Evolutionary conservation across 306 rosid species (phyloP).

Genomic region (Rubus parviflorus): DNA sequence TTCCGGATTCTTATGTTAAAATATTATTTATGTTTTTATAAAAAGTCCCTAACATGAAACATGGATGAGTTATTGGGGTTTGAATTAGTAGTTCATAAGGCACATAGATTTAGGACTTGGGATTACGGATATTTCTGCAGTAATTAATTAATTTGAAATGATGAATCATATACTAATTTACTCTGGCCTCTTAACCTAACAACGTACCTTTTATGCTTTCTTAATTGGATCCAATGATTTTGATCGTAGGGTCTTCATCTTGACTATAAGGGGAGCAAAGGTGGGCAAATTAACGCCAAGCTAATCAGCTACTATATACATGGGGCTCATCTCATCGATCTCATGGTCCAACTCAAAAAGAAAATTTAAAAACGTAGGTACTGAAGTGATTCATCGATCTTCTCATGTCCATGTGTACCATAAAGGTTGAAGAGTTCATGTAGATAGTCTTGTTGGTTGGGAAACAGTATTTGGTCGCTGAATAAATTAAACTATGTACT

Average conservation of each 20-base stretch:
- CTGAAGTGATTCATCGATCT: conserved; percentile 26
- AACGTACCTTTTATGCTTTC: conserved; percentile 40
- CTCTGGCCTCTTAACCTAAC: conserved; percentile 43
- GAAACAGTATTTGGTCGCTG: conserved; percentile 35
- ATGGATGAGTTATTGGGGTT: conserved; percentile 26
- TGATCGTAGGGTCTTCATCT: conserved; percentile 32
- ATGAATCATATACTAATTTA: neutral
- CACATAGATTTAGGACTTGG: conserved; percentile 33
- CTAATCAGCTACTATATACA: conserved; percentile 18
- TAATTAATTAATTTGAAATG: conserved; percentile 31
- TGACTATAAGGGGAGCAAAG: conserved; percentile 16
- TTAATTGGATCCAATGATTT: conserved; percentile 66
- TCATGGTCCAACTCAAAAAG: conserved; percentile 16
- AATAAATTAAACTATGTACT: neutral
- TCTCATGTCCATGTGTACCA: conserved; percentile 27
- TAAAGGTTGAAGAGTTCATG: conserved; percentile 34
- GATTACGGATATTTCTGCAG: conserved; percentile 24
- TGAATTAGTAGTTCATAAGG: conserved; percentile 19
- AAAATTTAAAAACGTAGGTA: conserved; percentile 3
- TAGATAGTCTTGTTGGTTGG: conserved; percentile 32
- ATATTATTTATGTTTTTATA: neutral
- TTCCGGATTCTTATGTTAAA: neutral
- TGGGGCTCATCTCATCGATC: conserved; percentile 35
- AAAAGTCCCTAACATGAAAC: neutral
- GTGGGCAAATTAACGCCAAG: conserved; percentile 10